Percentiles rank a stretch among this genome's conserved stretches.
Conservation (phyloP, 331 rosid genomes). For the Acacia pycnantha region DNA sequence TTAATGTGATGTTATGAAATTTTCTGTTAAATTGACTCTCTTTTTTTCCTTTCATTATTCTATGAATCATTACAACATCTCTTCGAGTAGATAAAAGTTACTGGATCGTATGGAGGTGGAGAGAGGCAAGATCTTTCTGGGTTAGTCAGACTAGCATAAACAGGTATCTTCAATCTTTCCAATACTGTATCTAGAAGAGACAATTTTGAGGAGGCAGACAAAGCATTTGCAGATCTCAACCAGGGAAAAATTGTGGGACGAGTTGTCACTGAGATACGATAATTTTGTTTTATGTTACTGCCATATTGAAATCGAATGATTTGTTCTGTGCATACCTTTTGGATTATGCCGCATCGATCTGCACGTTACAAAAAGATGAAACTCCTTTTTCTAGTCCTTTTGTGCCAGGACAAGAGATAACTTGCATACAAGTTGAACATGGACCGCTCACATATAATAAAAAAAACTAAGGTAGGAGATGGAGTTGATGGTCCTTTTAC, state of each 20-base stretch:
- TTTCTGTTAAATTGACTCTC: neutral
- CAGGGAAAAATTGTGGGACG: slow-evolving; percentile 69
- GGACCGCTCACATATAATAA: too few relatives aligned
- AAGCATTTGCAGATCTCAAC: slow-evolving; percentile 82
- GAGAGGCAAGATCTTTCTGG: slow-evolving; percentile 98
- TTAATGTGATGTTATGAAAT: neutral
- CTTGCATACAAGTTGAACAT: too few relatives aligned
- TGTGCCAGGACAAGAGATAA: too few relatives aligned
- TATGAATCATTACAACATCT: neutral
- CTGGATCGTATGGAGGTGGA: slow-evolving; percentile 93
- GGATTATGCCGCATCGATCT: too few relatives aligned
- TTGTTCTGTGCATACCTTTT: too few relatives aligned
- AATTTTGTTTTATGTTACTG: slow-evolving; percentile 31
- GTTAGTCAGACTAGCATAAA: slow-evolving; percentile 77
- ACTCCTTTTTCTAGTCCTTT: too few relatives aligned
- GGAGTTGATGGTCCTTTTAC: too few relatives aligned
- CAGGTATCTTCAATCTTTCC: slow-evolving; percentile 70
- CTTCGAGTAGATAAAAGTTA: slow-evolving; percentile 68
- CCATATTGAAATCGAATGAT: too few relatives aligned
- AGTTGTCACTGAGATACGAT: too few relatives aligned
- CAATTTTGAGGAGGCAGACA: slow-evolving; percentile 68
- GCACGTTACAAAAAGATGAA: too few relatives aligned
- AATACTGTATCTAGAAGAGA: slow-evolving; percentile 79
- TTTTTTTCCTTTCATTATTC: neutral
- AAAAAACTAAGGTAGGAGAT: too few relatives aligned